These are phyloP conservation scores for Termitomyces sp. DNA, from an alignment of 768 basidiomycete species.

Conservation along the genomic window DNA sequence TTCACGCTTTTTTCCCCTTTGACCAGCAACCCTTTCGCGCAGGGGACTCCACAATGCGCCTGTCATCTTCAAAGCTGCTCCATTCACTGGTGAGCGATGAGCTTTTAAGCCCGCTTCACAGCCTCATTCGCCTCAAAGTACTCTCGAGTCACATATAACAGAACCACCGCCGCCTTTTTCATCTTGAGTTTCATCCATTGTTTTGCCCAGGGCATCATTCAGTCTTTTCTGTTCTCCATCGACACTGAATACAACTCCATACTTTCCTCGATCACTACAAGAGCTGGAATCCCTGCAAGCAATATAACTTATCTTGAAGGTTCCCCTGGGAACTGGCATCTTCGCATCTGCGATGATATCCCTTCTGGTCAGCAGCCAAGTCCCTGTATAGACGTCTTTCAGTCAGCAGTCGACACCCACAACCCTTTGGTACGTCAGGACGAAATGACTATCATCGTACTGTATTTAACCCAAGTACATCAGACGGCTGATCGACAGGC, in stretches of 20 bases:
- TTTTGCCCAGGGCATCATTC: conserved; percentile 46
- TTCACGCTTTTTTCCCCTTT: not conserved
- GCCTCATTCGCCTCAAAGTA: conserved; percentile 20
- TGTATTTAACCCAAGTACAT: not conserved
- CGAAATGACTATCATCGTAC: not conserved
- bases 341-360: conserved; percentile 42
- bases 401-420: conserved; percentile 16
- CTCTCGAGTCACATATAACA: conserved; percentile 32
- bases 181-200: conserved; percentile 46
- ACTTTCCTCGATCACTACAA: conserved; percentile 30
- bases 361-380: conserved; percentile 27
- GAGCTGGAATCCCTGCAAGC: conserved; percentile 27
- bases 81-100: conserved; percentile 6
- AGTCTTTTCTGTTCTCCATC: conserved; percentile 40
- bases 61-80: not conserved
- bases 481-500: not conserved
- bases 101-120: not conserved
- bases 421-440: conserved; percentile 1
- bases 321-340: conserved; percentile 18
- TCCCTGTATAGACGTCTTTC: conserved; percentile 33
- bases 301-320: conserved; percentile 35
- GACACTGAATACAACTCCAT: conserved; percentile 36
- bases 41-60: not conserved
- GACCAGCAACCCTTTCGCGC: not conserved
- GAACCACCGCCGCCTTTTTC: conserved; percentile 42